Percentiles rank a stretch among this genome's conserved stretches.
These are phyloP conservation scores for Chlamydomonas applanata DNA, from an alignment of 139 green algal genomes.

Conservation along the genomic window DNA sequence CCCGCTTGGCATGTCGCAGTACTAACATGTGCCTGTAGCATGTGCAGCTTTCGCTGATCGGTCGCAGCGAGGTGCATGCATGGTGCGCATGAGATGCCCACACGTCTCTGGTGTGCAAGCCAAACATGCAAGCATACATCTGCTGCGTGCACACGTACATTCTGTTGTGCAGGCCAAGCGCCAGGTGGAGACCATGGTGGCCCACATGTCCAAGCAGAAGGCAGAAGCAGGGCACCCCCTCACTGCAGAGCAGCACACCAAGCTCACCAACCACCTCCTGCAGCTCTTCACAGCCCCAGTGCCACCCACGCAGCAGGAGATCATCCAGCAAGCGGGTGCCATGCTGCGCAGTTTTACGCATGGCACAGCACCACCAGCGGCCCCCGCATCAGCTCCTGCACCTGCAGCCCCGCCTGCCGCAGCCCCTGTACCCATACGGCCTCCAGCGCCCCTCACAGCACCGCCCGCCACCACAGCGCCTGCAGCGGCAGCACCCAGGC, in stretches of 20 bases:
- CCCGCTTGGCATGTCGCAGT: too few species aligned
- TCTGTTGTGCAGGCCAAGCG: too few species aligned
- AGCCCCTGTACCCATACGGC: too few species aligned
- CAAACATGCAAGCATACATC: too few species aligned
- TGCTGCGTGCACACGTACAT: too few species aligned
- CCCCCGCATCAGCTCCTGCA: conserved; percentile 1
- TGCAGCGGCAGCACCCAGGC: background rate
- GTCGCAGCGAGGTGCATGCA: too few species aligned
- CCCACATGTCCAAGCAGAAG: background rate
- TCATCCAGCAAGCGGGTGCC: conserved; percentile 3
- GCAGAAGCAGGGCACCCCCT: background rate
- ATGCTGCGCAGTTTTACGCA: background rate
- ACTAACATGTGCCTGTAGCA: too few species aligned
- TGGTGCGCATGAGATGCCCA: too few species aligned
- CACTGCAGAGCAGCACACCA: background rate
- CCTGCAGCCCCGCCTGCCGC: background rate
- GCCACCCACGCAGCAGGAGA: background rate
- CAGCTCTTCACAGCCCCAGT: background rate
- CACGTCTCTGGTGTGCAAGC: too few species aligned
- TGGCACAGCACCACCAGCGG: conserved; percentile 5
- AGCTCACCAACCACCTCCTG: background rate
- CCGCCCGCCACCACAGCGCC: background rate
- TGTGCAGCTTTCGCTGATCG: too few species aligned
- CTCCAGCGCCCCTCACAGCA: background rate
- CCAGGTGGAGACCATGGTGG: background rate